Evolutionary conservation across 768 basidiomycete genomes (phyloP), one percentile per base, ranked within the genome.

Genomic region (Hypholoma sublateritium): DNA sequence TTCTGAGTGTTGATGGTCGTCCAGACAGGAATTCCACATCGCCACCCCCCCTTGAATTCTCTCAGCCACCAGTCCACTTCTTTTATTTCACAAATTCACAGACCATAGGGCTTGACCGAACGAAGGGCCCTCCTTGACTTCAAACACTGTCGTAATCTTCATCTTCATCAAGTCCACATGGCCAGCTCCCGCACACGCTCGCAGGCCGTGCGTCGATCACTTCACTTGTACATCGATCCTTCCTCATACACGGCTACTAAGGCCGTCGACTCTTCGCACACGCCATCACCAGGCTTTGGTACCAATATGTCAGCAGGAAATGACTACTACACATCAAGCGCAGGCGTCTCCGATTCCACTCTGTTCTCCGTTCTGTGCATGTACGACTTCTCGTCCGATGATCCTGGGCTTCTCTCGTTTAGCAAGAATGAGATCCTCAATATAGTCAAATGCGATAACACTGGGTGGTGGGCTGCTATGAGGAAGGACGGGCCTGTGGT

Each of bases 401-500:
- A 91, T 61, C 69, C 76, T 14, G 80, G 79, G 62, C 83, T 86
- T 55, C 76, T 91, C 16, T 72, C 80, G 3, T 90, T 92, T 69
- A 70, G 70, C 39, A 81, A 81, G 71, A 82, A 83, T 59, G 89
- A 91, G 60, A 80, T 91, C 19, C 70, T 93, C 25, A 80, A 82
- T 21, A 74, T 92, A 50, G 75, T 92, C 44, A 84, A 84, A 69
- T 77, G 82, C 68, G 88, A 91, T 68, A 77, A 80, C 12, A 81
- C 85, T 1, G 90, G 91, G 9, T 92, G 89, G 90, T 92, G 89
- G 88, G 89, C 87, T 17, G 91, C 89, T 17, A 80, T 88, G 71
- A 76, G 83, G 21, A 70, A 71, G 11, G 64, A 54, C n/a, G 80
- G 79, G 12, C 73, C 78, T 48, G 67, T 70, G 34, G 77, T 89